Percentiles rank a stretch among this genome's conserved stretches.
Evolutionary conservation across 2,329 filamentous ascomycete genomes (phyloP).

Genomic region (Penicillium sp.): DNA sequence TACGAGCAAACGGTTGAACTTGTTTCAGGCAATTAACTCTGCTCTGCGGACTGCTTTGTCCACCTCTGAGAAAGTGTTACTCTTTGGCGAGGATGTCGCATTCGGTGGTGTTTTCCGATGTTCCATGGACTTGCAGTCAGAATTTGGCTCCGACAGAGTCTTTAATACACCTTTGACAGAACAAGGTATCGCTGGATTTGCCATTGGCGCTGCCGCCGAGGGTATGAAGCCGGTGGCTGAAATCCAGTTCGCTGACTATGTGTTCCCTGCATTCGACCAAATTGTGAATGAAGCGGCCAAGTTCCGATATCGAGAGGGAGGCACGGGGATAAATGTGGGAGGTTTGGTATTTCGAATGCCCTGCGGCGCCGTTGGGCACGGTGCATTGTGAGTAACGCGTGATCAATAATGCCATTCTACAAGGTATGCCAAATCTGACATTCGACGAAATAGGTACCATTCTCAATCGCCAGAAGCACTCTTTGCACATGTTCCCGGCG

Average conservation of each 20-base stretch:
- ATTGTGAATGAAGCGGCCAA: constrained; percentile 91
- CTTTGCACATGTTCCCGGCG: constrained; percentile 80
- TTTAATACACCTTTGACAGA: constrained; percentile 96
- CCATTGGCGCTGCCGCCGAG: constrained; percentile 80
- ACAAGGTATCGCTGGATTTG: constrained; percentile 91
- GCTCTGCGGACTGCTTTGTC: constrained; percentile 76
- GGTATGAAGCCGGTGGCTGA: constrained; percentile 91
- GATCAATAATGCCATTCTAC: too few species aligned
- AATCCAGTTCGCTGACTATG: constrained; percentile 93
- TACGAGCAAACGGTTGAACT: constrained; percentile 77
- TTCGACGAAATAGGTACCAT: constrained; percentile 53
- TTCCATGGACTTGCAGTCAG: constrained; percentile 81
- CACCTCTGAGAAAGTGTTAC: constrained; percentile 74
- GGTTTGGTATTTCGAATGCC: constrained; percentile 87
- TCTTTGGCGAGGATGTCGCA: constrained; percentile 95
- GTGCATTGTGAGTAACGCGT: constrained; percentile 62
- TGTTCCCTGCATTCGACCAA: constrained; percentile 89
- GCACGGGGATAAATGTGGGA: constrained; percentile 61
- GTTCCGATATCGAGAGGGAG: constrained; percentile 68
- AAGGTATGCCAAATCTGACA: too few species aligned
- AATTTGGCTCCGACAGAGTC: constrained; percentile 79
- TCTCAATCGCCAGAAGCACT: constrained; percentile 83
- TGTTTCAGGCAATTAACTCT: constrained; percentile 90
- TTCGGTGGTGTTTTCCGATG: constrained; percentile 96
- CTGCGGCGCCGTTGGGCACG: constrained; percentile 81